phyloP scores from a whole-genome alignment of 257 asterid genomes.

The Capsicum baccatum region DNA sequence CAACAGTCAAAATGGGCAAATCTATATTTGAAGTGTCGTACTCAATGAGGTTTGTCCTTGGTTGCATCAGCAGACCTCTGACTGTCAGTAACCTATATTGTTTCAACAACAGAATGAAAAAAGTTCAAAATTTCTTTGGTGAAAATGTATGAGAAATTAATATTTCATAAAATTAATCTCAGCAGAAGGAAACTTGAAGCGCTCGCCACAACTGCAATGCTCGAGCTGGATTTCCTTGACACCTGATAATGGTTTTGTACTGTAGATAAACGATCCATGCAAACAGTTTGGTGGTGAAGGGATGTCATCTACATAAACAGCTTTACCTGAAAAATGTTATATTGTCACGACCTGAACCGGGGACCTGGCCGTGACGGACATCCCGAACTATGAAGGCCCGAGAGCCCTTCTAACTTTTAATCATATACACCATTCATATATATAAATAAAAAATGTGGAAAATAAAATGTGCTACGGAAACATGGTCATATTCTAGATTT shows the following conservation, averaged over 20 bases:
- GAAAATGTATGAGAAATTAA: neutral
- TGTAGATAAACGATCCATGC: slow-evolving; percentile 67
- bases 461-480: too few species aligned
- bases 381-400: too few species aligned
- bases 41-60: slow-evolving; percentile 49
- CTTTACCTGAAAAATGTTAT: neutral
- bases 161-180: neutral
- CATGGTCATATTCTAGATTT: too few species aligned
- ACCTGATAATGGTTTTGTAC: slow-evolving; percentile 64
- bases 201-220: slow-evolving; percentile 66
- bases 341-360: neutral
- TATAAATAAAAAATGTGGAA: too few species aligned
- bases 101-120: neutral
- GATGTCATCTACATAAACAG: slow-evolving; percentile 63
- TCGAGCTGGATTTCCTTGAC: slow-evolving; percentile 51
- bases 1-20: slow-evolving; percentile 32
- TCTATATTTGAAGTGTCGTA: slow-evolving; percentile 58
- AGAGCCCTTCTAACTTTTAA: too few species aligned
- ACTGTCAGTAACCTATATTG: slow-evolving; percentile 58
- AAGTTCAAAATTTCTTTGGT: too few species aligned
- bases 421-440: too few species aligned
- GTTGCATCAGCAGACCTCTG: slow-evolving; percentile 60
- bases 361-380: too few species aligned
- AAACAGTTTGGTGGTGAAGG: slow-evolving; percentile 73
- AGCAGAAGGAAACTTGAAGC: neutral